Evolutionary conservation across 495 filamentous ascomycete genomes (phyloP), one percentile per base, ranked within the genome.

Genomic region (Extremus antarcticus): DNA sequence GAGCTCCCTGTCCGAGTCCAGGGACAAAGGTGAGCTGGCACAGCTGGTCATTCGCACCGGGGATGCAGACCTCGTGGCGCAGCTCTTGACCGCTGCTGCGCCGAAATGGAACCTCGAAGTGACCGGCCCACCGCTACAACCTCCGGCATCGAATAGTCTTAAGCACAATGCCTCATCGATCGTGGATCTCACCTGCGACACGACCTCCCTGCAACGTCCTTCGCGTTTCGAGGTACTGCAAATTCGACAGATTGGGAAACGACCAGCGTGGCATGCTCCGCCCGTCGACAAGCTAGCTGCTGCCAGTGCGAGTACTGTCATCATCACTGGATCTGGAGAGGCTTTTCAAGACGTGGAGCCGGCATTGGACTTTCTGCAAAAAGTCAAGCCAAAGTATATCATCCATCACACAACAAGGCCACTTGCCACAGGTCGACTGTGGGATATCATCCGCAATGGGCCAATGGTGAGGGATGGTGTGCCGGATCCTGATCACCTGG

Each of bases 391-490:
- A 15, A 24, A 51, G 21, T 63, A 60, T 46, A 56, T 63, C 23
- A 53, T 63, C 20, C 58, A 63, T 38, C 51, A 63, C 38, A 60
- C 53, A 53, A 60, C 61, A 1, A 47, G 58, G 20, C 61, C 61
- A 0, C 55, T 63, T 21, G 61, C 57, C 19, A 48, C 45, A 7
- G 61, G 61, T 25, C 43, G 38, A 25, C 51, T 63, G 8, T 63
- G 61, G 61, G 58, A 63, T 40, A 20, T 60, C 13, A 53, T 63
- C 13, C 40, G 61, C 2, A 53, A 60, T 54, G 61, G 61, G 4
- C 61, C 61, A 2, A 47, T 56, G 57, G 51, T 47, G 4, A 50
- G 58, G 1, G 54, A 60, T 19, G 54, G 53, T n/a, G 20, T 57
- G 17, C 61, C 57, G 3, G 57, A 57, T 7, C 57, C 57, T 9